Evolutionary conservation across 202 grass and related monocot species (phyloP).

Genomic region (Carex arenaria): DNA sequence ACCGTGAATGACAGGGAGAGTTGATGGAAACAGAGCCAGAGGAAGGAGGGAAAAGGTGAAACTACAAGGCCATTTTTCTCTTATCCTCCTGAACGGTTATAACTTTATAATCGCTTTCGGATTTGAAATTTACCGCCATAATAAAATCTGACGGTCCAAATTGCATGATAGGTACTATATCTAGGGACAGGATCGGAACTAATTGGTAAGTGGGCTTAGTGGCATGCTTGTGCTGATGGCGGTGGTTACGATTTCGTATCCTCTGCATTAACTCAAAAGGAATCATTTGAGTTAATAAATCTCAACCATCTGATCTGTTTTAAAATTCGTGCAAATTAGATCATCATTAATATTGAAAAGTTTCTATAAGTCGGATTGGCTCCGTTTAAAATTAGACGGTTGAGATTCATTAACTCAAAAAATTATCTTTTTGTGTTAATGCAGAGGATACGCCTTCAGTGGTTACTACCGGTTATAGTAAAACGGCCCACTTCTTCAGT

Average conservation of each 20-base stretch:
- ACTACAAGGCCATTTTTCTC: neutral
- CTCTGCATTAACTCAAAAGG: no score
- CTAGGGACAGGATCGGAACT: no score
- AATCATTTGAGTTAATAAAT: no score
- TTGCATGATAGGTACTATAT: no score
- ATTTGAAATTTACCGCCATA: neutral
- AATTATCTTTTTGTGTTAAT: no score
- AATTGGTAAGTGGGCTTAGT: neutral
- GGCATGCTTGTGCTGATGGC: neutral
- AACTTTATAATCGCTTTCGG: neutral
- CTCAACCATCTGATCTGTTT: no score
- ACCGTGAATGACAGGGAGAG: slow-evolving; percentile 2
- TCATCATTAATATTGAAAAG: no score
- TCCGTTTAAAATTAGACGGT: no score
- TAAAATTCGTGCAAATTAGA: no score
- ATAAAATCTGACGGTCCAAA: neutral
- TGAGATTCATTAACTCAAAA: no score
- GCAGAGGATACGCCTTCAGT: neutral
- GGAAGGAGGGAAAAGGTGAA: neutral
- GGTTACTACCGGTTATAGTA: neutral
- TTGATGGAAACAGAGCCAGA: neutral
- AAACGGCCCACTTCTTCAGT: neutral
- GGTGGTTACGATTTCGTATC: no score
- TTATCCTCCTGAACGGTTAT: neutral
- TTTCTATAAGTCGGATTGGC: no score